Percentiles rank a stretch among this genome's conserved stretches.
Evolutionary conservation across 2,329 filamentous ascomycete species (phyloP).

Genomic region (Trichoderma asperellum): DNA sequence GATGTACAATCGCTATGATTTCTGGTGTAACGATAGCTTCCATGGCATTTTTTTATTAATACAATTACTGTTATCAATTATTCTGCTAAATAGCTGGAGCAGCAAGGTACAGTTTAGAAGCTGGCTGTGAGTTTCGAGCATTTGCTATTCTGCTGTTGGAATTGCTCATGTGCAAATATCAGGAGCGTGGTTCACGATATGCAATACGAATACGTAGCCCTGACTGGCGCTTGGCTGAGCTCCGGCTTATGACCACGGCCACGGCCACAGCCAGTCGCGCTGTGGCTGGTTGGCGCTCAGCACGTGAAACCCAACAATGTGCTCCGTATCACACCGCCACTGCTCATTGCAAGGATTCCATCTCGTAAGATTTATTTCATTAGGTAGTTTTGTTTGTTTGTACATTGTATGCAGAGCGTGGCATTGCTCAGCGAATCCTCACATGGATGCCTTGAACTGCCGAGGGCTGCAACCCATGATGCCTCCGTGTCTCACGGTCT

Average conservation of each 20-base stretch:
- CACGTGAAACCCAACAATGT: conserved; percentile 15
- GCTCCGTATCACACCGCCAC: conserved; percentile 20
- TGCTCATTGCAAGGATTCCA: neutral
- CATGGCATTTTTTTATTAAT: neutral
- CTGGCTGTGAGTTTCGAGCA: neutral
- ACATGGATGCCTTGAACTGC: neutral
- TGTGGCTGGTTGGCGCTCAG: conserved; percentile 7
- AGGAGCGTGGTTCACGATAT: too few relatives aligned
- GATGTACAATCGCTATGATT: conserved; percentile 8
- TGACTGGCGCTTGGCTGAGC: neutral
- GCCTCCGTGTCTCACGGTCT: neutral
- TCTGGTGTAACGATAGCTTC: conserved; percentile 6
- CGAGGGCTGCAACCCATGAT: neutral
- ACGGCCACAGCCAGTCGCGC: neutral
- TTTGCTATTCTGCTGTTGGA: neutral
- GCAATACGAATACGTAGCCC: conserved; percentile 17
- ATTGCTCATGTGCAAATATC: neutral
- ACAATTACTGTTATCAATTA: neutral
- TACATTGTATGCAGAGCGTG: neutral
- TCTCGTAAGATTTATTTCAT: conserved; percentile 4
- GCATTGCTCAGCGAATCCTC: neutral
- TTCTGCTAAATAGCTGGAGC: neutral
- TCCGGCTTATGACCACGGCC: neutral
- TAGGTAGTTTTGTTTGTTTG: neutral
- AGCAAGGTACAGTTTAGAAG: neutral